Conservation (phyloP, 1,284 basidiomycete species). For the Polyporus tsugae region DNA sequence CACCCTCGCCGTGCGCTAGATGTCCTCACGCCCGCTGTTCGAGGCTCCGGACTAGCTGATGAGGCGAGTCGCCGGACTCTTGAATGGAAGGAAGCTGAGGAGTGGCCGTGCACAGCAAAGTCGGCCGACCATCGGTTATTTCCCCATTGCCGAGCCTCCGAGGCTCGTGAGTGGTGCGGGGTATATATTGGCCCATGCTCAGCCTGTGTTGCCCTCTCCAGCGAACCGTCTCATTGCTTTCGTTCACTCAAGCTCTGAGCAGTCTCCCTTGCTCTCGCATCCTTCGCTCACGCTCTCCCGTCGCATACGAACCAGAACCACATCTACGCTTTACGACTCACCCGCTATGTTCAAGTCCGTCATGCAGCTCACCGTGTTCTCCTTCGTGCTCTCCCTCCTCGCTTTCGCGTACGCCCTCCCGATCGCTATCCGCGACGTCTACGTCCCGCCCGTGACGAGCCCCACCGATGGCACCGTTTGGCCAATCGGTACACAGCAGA, state of each 20-base stretch:
- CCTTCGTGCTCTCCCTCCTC: conserved; percentile 38
- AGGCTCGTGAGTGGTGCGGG: not conserved
- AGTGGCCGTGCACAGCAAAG: not conserved
- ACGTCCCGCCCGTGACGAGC: conserved; percentile 50
- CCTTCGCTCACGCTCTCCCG: not conserved
- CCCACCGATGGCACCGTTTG: conserved; percentile 51
- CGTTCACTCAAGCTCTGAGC: conserved; percentile 21
- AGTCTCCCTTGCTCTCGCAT: conserved; percentile 11
- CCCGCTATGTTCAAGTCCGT: conserved; percentile 36
- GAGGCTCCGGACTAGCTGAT: not conserved
- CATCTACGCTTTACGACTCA: conserved; percentile 9
- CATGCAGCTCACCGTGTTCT: conserved; percentile 35
- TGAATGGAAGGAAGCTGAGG: not conserved
- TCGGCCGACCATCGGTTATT: not conserved
- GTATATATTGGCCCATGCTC: conserved; percentile 4
- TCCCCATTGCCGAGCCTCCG: not conserved
- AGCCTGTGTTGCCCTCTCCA: conserved; percentile 4
- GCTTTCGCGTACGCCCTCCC: conserved; percentile 42
- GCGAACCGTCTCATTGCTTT: conserved; percentile 27
- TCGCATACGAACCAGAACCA: not conserved
- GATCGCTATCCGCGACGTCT: conserved; percentile 52
- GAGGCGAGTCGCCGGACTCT: not conserved
- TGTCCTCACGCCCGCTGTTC: not conserved
- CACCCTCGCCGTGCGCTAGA: not conserved
- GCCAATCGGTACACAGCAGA: conserved; percentile 49